phyloP scores from a whole-genome alignment of 2,329 filamentous ascomycete genomes.

The Fusarium pininemorale region DNA sequence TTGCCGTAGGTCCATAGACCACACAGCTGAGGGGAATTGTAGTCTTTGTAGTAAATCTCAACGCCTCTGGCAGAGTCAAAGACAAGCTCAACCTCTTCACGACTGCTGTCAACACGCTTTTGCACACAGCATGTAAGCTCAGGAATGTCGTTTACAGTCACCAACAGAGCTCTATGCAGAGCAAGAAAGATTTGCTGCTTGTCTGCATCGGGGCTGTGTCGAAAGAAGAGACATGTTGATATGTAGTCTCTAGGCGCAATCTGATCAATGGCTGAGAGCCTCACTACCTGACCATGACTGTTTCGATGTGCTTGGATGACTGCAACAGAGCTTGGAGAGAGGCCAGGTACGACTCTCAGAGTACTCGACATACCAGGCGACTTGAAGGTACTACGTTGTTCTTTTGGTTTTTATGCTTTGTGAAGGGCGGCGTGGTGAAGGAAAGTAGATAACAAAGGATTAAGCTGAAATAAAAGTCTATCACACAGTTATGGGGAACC shows the following conservation, averaged over 20 bases:
- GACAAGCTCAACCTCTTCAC: background rate
- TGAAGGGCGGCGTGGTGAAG: background rate
- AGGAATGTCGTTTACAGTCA: background rate
- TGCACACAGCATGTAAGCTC: background rate
- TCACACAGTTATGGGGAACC: fast-evolving
- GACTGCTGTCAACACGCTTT: background rate
- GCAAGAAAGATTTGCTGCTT: background rate
- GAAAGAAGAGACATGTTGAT: background rate
- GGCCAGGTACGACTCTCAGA: background rate
- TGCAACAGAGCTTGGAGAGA: background rate
- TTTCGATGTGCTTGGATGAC: background rate
- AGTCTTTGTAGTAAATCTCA: background rate
- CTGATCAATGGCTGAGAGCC: background rate
- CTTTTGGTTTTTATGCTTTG: background rate
- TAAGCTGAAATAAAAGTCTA: background rate
- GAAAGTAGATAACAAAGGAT: background rate
- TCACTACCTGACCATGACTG: background rate
- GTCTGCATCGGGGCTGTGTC: background rate
- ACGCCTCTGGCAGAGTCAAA: background rate
- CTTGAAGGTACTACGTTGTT: background rate
- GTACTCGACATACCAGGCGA: background rate
- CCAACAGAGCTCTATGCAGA: background rate
- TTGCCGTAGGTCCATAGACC: background rate
- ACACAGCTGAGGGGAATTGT: background rate
- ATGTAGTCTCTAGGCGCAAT: background rate